Conservation (phyloP, 371 early-diverging fungal genomes). For the Sporodiniella umbellata region DNA sequence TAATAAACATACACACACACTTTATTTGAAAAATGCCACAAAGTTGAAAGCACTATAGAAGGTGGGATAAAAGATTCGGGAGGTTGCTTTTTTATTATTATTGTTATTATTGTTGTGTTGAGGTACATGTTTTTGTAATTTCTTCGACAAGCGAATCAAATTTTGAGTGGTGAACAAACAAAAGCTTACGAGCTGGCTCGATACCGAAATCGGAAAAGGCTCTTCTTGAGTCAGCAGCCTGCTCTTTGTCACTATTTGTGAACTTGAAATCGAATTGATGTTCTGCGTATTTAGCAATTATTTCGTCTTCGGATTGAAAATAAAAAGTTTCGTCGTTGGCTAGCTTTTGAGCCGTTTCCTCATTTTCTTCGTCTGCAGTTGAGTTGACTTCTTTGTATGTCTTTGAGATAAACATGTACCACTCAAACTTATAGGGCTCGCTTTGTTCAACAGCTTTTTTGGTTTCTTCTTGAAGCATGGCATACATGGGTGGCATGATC, state of each 20-base stretch:
- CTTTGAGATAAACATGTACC: conserved; percentile 80
- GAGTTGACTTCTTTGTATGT: conserved; percentile 82
- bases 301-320: conserved; percentile 91
- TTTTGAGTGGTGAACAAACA: conserved; percentile 67
- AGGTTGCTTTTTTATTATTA: no score
- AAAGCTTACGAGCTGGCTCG: conserved; percentile 70
- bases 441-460: conserved; percentile 66
- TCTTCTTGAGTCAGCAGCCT: conserved; percentile 74
- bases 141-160: conserved; percentile 54
- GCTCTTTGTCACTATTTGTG: conserved; percentile 52
- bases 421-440: conserved; percentile 74
- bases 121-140: conserved; percentile 37
- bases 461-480: conserved; percentile 83
- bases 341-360: conserved; percentile 33
- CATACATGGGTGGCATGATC: conserved; percentile 85
- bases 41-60: no score
- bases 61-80: no score
- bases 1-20: no score
- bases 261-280: conserved; percentile 67
- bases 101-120: conserved; percentile 11
- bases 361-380: conserved; percentile 54
- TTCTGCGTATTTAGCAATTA: conserved; percentile 54
- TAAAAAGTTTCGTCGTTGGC: conserved; percentile 52
- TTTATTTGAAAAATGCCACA: no score
- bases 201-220: conserved; percentile 86